A percentile compares a stretch with the other conserved stretches of the same genome.
These are phyloP conservation scores for Mycosphaerelloides madeirae DNA, from an alignment of 2,329 filamentous ascomycete species.

Conservation along the genomic window DNA sequence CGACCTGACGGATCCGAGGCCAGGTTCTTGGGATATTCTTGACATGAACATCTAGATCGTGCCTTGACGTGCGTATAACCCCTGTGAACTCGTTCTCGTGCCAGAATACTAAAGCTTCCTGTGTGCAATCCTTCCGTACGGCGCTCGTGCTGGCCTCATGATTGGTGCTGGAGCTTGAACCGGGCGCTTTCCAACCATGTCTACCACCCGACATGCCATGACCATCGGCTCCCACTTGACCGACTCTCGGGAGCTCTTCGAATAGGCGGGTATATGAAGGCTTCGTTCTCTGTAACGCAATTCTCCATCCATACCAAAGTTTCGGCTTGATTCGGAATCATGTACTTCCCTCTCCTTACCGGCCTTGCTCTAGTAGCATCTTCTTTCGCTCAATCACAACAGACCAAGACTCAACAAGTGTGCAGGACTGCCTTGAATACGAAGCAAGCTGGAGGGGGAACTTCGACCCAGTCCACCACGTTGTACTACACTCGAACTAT, in stretches of 20 bases:
- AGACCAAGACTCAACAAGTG: constrained; percentile 3
- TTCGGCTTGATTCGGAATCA: neutral
- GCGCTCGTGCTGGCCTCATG: neutral
- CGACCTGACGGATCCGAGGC: too few species aligned
- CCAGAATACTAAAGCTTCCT: neutral
- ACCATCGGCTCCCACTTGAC: neutral
- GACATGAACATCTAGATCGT: neutral
- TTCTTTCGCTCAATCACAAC: neutral
- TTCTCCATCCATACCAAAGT: neutral
- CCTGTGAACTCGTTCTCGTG: neutral
- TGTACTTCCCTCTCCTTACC: neutral
- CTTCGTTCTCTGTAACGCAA: too few species aligned
- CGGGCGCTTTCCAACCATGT: neutral
- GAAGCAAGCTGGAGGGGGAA: constrained; percentile 1
- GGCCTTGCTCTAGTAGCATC: neutral
- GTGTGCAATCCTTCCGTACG: neutral
- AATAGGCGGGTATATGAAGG: neutral
- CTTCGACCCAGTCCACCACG: constrained; percentile 4
- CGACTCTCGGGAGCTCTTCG: neutral
- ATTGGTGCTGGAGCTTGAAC: neutral
- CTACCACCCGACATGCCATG: neutral
- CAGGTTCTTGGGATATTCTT: neutral
- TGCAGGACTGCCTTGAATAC: constrained; percentile 4
- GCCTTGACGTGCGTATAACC: neutral
- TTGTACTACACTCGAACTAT: constrained; percentile 3